Evolutionary conservation across 83 land plant species (phyloP).

Genomic region (Picea abies): DNA sequence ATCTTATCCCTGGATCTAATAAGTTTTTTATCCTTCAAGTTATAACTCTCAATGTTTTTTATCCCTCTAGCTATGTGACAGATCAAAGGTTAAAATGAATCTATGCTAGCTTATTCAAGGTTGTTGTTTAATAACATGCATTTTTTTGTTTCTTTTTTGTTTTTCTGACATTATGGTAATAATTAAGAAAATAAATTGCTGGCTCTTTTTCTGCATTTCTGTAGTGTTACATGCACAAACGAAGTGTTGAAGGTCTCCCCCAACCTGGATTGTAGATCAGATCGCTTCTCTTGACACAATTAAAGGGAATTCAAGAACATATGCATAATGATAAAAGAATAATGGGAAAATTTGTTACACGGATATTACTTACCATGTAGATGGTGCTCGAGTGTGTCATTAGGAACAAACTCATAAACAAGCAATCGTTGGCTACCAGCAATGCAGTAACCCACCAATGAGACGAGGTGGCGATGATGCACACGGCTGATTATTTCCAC

Average conservation of each 20-base stretch:
- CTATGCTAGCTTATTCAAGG: too few species aligned
- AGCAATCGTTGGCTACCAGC: conserved; percentile 40
- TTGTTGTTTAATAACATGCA: too few species aligned
- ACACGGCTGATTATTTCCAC: conserved; percentile 52
- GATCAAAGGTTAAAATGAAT: too few species aligned
- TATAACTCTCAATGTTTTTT: too few species aligned
- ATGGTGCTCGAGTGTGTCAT: conserved; percentile 50
- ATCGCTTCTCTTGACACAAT: background rate
- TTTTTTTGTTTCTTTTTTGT: too few species aligned
- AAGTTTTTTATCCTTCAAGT: background rate
- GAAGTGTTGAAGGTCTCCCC: background rate
- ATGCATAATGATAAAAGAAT: background rate
- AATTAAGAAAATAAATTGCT: too few species aligned
- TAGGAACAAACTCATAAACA: conserved; percentile 58
- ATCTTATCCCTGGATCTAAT: background rate
- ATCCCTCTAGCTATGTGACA: too few species aligned
- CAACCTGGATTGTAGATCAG: background rate
- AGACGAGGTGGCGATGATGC: conserved; percentile 56
- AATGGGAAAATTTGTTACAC: background rate
- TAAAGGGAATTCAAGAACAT: background rate
- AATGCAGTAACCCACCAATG: conserved; percentile 54
- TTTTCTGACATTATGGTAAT: too few species aligned
- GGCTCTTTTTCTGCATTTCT: too few species aligned
- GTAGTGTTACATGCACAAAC: background rate
- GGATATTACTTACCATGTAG: conserved; percentile 33